Conservation (phyloP, 176 grass and related monocot species). For the Oryza glumipatula region DNA sequence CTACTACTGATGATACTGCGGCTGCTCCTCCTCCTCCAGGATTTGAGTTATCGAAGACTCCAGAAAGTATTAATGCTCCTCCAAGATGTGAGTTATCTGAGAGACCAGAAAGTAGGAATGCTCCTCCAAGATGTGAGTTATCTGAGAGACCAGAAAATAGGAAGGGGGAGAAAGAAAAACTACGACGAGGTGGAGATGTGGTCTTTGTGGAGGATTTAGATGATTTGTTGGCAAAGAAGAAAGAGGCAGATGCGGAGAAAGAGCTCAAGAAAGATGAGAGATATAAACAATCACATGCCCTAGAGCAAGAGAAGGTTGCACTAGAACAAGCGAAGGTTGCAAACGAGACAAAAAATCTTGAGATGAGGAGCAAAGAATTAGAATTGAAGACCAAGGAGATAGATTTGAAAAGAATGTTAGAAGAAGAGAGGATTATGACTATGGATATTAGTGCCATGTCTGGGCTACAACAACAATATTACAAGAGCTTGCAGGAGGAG, state of each 20-base stretch:
- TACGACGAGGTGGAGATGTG: neutral
- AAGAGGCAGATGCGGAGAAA: neutral
- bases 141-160: neutral
- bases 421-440: constrained; percentile 34
- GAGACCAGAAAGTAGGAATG: neutral
- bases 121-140: neutral
- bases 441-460: constrained; percentile 9
- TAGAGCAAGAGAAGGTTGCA: constrained; percentile 11
- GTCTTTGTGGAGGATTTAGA: neutral
- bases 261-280: neutral
- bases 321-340: constrained; percentile 23
- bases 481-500: constrained; percentile 27
- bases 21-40: neutral
- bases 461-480: constrained; percentile 17
- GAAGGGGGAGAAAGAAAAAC: neutral
- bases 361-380: constrained; percentile 29
- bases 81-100: neutral
- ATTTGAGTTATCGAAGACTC: neutral
- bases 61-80: neutral
- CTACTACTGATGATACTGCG: neutral
- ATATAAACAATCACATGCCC: neutral
- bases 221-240: neutral
- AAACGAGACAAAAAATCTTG: constrained; percentile 21
- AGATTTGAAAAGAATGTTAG: constrained; percentile 35
- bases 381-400: constrained; percentile 36